Evolutionary conservation across 148 eudicot genomes (phyloP), one percentile per base, ranked within the genome.

Genomic region (Rhododendron ovatum): DNA sequence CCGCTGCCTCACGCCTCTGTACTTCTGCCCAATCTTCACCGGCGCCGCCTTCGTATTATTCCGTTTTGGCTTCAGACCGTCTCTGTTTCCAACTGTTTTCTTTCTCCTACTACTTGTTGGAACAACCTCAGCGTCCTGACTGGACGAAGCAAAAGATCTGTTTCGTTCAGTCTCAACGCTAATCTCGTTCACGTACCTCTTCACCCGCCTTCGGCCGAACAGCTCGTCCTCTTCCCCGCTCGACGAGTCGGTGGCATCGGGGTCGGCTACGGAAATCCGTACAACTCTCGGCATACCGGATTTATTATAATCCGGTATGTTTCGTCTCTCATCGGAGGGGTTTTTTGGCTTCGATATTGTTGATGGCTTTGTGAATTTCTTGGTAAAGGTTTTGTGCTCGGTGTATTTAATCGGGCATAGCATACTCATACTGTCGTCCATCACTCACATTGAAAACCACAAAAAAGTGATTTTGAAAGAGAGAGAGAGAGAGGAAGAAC

Each of bases 191-290:
- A 92, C 50, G 78, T 89, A 96, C 11, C 91, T 90, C 78, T 92
- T 93, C 22, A 94, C 93, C 0, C 98, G 91, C 8, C 84, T 91
- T 0, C 98, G 86, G 3, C 90, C 90, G 41, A 96, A 93, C 5
- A 90, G 85, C 57, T 86, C 89, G 20, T 89, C 84, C 55, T 93
- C 98, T 8, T 96, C 98, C 6, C 90, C 98, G 43, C 94, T 89
- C 0, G 95, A 92, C 0, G 98, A 96, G 51, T 96, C 98, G 0
- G 98, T 96, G 0, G 98, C 98, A 30, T 96, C 93, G 4, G 92
- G 89, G 28, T 96, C 98, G 0, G 93, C 89, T 0, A 93, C 89
- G 4, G 94, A 89, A 11, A 96, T 85, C 30, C 95, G 86, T 0
- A 96, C 92, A 12, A 92, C 88, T 85, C 84, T 88, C 76, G 82